Percentiles rank a stretch among this genome's conserved stretches.
Conservation (phyloP, 2,329 filamentous ascomycete genomes). For the Paracoccidioides lutzii region DNA sequence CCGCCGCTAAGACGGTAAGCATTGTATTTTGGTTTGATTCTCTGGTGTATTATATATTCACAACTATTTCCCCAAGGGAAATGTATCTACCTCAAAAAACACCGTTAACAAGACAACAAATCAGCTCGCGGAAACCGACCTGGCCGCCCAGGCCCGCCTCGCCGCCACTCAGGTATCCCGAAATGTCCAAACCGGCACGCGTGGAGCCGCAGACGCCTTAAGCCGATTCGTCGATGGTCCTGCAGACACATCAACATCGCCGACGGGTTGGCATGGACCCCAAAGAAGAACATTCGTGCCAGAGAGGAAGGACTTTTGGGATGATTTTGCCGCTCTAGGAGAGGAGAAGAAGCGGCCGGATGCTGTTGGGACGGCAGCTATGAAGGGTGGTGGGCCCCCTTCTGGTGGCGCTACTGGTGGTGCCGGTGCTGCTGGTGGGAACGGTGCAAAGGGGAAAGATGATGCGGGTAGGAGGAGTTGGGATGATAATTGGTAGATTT, state of each 20-base stretch:
- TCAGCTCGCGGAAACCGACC: conserved; percentile 66
- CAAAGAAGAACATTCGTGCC: conserved; percentile 37
- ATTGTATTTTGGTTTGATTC: not conserved
- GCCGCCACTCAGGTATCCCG: conserved; percentile 42
- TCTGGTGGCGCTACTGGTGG: conserved; percentile 5
- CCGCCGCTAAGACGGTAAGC: conserved; percentile 72
- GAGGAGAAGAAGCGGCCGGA: conserved; percentile 28
- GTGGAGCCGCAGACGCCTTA: conserved; percentile 65
- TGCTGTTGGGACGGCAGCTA: conserved; percentile 50
- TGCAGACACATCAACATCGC: conserved; percentile 18
- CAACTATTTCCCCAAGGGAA: not conserved
- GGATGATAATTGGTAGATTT: conserved; percentile 38
- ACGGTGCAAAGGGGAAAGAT: conserved; percentile 24
- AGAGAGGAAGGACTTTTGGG: conserved; percentile 77
- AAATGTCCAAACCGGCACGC: conserved; percentile 53
- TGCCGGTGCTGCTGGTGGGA: conserved; percentile 6
- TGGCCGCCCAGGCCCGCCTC: conserved; percentile 57
- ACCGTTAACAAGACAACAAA: not conserved
- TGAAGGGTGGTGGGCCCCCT: conserved; percentile 37
- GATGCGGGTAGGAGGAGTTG: conserved; percentile 33
- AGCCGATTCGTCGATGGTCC: conserved; percentile 77
- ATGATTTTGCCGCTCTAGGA: conserved; percentile 65
- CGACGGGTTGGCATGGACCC: conserved; percentile 30
- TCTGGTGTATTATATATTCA: not conserved
- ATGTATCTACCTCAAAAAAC: not conserved